Evolutionary conservation across 495 filamentous ascomycete species (phyloP).

Genomic region (Neurospora sp.): DNA sequence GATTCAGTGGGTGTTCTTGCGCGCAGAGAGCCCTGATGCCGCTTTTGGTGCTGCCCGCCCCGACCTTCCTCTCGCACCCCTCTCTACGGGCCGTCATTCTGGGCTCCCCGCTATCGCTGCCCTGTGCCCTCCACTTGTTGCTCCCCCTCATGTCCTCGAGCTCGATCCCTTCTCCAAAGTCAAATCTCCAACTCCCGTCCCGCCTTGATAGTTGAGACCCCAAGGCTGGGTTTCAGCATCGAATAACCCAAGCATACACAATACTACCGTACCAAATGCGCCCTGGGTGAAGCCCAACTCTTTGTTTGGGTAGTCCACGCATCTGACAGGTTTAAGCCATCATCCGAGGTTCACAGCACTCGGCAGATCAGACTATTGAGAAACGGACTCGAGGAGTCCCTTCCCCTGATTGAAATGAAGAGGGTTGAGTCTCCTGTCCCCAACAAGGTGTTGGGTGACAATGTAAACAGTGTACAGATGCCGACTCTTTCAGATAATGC

Average conservation of each 20-base stretch:
- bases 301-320: neutral
- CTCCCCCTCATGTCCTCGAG: neutral
- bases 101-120: neutral
- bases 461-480: neutral
- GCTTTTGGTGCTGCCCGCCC: neutral
- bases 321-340: neutral
- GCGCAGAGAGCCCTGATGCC: neutral
- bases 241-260: neutral
- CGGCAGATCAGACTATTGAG: neutral
- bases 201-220: neutral
- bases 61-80: neutral
- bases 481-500: neutral
- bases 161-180: neutral
- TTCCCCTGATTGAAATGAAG: neutral
- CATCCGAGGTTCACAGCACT: neutral
- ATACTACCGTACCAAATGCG: neutral
- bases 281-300: neutral
- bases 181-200: neutral
- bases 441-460: neutral
- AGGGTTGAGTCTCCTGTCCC: neutral
- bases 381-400: neutral
- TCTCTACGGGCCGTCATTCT: neutral
- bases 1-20: neutral
- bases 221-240: neutral
- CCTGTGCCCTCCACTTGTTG: neutral